A percentile compares a stretch with the other conserved stretches of the same genome.
Conservation (phyloP, 2,329 filamentous ascomycete species). For the Amphichorda felina region DNA sequence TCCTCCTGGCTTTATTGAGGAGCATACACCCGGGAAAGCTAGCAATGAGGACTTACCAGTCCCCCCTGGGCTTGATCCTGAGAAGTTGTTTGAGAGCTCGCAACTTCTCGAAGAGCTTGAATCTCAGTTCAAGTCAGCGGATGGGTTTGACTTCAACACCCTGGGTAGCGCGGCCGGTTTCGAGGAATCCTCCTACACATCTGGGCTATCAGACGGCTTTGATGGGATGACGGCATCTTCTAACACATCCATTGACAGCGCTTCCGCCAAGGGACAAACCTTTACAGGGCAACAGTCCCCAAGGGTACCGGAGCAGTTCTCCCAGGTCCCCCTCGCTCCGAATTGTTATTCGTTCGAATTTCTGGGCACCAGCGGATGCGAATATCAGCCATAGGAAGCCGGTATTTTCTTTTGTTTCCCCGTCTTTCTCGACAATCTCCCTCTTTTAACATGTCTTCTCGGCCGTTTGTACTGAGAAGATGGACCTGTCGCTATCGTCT, state of each 20-base stretch:
- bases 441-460: too few species aligned
- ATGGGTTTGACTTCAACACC: neutral
- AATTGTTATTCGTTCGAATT: too few species aligned
- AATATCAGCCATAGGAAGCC: too few species aligned
- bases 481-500: too few species aligned
- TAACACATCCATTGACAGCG: neutral
- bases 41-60: neutral
- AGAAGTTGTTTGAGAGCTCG: neutral
- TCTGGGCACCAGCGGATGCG: too few species aligned
- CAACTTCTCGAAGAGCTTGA: neutral
- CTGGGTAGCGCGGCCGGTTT: neutral
- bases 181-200: neutral
- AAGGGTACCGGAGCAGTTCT: neutral
- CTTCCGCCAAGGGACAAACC: neutral
- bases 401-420: too few species aligned
- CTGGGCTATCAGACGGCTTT: neutral
- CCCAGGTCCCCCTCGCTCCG: neutral
- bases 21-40: neutral
- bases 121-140: neutral
- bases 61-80: neutral
- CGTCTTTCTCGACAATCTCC: too few species aligned
- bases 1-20: neutral
- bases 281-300: neutral
- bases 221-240: neutral
- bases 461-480: too few species aligned